Base-by-base conservation (phyloP, 441 rosid species). In the Gossypium aridum region DNA sequence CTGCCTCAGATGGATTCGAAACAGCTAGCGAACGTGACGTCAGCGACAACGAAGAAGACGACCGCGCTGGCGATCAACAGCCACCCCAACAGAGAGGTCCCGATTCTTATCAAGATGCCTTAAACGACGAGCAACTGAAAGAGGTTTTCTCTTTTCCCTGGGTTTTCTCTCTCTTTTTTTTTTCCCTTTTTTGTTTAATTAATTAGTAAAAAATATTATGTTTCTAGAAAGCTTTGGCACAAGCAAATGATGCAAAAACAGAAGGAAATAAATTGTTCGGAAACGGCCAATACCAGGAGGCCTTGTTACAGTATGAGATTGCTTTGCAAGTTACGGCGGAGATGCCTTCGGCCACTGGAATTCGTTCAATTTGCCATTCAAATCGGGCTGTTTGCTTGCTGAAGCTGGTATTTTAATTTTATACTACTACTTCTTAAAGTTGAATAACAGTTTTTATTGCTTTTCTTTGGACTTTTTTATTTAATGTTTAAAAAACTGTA, bases 331-430 rank as follows among this genome's bases (percentile, higher is more conserved):
- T 85, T 71, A 84, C 85, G 14, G 81, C 83, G 3, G 91, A 85
- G 59, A 51, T 80, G 43, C 77, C 89, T 0, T 80, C 75, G 0
- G 77, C 91, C 0, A 54, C 55, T 23, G 97, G 91, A 81, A 65
- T 91, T 74, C 87, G 92, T 31, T 89, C 94, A 1, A 85, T 89
- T 20, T 94, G 98, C 76, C 89, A 91, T 80, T 80, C 91, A 14
- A 96, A 96, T 79, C 93, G 93, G 14, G 93, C 82, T 14, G 79
- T 90, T 8, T 96, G 99, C 78, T 91, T 91, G 80, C 78, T 90
- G 70, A 92, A 89, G 79, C 78, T 91, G 92, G 99, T 93, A 85
- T 71, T 37, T 8, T 64, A 22, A 23, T 59, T 16, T 37, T 10
- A 8, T 8, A 16, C 12, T 19, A 22, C 4, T 22, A 17, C 26